phyloP scores from a whole-genome alignment of 2,329 filamentous ascomycete genomes.

The Ophiostoma angusticollis region DNA sequence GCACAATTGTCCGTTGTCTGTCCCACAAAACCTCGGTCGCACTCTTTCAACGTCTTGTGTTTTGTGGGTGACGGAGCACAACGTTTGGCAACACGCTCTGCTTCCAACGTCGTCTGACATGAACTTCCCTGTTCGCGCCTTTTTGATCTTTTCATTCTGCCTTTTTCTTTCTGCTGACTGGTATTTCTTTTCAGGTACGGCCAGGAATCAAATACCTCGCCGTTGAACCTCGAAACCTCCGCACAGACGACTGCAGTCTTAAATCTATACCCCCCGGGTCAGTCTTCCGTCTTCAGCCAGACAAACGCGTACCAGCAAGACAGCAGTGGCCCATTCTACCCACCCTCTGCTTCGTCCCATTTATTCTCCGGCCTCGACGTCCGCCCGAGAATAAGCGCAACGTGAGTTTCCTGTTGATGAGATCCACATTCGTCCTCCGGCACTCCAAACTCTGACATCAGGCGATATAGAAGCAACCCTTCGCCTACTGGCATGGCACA shows the following conservation, averaged over 20 bases:
- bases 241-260: constrained; percentile 37
- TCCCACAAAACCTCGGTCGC: constrained; percentile 25
- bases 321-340: constrained; percentile 34
- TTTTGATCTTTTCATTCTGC: not conserved
- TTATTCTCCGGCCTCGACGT: constrained; percentile 38
- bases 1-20: constrained; percentile 32
- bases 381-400: constrained; percentile 40
- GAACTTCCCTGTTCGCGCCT: no score
- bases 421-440: constrained; percentile 15
- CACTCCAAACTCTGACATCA: not conserved
- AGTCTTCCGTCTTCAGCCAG: constrained; percentile 31
- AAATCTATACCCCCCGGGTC: constrained; percentile 34
- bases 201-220: constrained; percentile 38
- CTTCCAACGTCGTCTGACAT: constrained; percentile 11
- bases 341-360: constrained; percentile 25
- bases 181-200: constrained; percentile 32
- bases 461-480: constrained; percentile 27
- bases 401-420: no score
- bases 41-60: constrained; percentile 19
- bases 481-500: constrained; percentile 45
- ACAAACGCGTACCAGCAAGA: constrained; percentile 38
- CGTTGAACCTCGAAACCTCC: constrained; percentile 40
- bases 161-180: constrained; percentile 11
- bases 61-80: constrained; percentile 25
- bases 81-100: constrained; percentile 21